These are phyloP conservation scores for Capsella rubella DNA, from an alignment of 441 rosid species.

Conservation along the genomic window DNA sequence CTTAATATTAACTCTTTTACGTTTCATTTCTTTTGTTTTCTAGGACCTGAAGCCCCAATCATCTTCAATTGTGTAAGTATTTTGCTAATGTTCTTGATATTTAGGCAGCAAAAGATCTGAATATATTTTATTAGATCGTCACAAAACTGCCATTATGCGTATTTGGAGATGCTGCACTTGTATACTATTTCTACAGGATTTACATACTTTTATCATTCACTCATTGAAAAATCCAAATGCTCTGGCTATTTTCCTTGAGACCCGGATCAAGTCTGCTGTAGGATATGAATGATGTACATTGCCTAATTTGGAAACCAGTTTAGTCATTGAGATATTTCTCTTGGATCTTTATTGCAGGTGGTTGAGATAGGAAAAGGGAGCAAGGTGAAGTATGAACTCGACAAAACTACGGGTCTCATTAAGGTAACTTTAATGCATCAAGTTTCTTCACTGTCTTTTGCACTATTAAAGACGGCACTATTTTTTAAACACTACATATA, in stretches of 20 bases:
- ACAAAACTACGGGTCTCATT: slow-evolving; percentile 75
- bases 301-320: slow-evolving; percentile 23
- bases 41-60: slow-evolving; percentile 81
- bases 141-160: slow-evolving; percentile 4
- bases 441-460: neutral
- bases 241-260: neutral
- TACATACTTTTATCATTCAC: neutral
- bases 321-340: neutral
- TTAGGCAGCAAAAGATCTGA: neutral
- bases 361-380: slow-evolving; percentile 74
- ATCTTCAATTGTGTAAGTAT: slow-evolving; percentile 77
- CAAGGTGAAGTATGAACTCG: slow-evolving; percentile 87
- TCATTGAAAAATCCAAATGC: neutral
- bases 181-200: neutral
- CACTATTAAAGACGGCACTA: neutral
- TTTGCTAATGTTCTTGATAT: slow-evolving; percentile 5
- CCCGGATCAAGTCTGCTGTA: neutral
- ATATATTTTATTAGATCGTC: neutral
- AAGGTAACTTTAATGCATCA: slow-evolving; percentile 50
- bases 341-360: slow-evolving; percentile 52
- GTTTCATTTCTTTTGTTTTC: slow-evolving; percentile 14
- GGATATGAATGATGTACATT: slow-evolving; percentile 11
- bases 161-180: slow-evolving; percentile 3
- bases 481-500: slow-evolving; percentile 32
- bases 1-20: slow-evolving; percentile 6